Percentiles rank a stretch among this genome's conserved stretches.
Conservation (phyloP, 2,329 filamentous ascomycete species). For the Phaeosphaeria sp. region DNA sequence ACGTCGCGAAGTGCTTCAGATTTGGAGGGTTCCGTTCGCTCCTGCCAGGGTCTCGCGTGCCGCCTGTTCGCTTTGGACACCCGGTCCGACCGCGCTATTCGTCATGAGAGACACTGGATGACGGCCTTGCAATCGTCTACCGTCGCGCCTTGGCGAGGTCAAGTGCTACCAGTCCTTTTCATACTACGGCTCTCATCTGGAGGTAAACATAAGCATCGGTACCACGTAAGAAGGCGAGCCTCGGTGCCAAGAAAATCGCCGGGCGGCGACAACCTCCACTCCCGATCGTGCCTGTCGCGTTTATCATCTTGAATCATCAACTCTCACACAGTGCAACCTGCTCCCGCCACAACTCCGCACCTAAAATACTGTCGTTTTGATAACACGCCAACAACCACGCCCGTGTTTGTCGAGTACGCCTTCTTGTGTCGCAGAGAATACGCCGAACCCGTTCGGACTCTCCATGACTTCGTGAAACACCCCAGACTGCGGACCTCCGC, state of each 20-base stretch:
- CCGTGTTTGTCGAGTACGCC: not conserved
- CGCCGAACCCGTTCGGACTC: not conserved
- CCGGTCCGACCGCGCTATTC: not conserved
- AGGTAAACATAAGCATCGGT: no score
- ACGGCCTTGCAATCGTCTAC: not conserved
- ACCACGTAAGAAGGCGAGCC: no score
- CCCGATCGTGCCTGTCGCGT: conserved; percentile 2
- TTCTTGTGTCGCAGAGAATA: not conserved
- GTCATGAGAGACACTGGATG: not conserved
- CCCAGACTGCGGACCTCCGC: conserved; percentile 2
- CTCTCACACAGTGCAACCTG: not conserved
- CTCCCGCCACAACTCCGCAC: not conserved
- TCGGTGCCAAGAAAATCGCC: not conserved
- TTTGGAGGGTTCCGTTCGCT: conserved; percentile 1
- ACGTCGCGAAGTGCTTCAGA: conserved; percentile 8
- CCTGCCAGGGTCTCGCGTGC: conserved; percentile 11
- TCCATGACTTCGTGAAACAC: conserved; percentile 11
- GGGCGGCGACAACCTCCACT: conserved; percentile 13
- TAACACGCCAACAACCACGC: not conserved
- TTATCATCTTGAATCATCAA: conserved; percentile 2
- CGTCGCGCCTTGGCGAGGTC: not conserved
- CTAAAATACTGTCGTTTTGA: not conserved
- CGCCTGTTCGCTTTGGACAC: not conserved
- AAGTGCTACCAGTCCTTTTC: no score
- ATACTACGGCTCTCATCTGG: no score